Base-by-base conservation (phyloP, 805 yeast species). In the Huiozyma sinensis region DNA sequence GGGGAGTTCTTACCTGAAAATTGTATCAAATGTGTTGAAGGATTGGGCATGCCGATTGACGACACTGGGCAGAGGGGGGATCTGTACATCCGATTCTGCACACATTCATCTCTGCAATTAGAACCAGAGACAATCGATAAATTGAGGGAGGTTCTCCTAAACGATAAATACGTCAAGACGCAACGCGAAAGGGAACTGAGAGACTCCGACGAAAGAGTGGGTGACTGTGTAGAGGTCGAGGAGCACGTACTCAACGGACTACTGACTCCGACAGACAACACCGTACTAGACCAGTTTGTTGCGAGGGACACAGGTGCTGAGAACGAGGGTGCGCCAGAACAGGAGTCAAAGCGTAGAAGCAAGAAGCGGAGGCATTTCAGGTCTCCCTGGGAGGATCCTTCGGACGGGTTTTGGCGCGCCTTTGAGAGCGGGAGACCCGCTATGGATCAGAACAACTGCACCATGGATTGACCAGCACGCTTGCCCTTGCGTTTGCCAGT, bases 41-140 rank as follows among this genome's bases (percentile, higher is more conserved):
- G 41, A 12, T 57, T 71, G 13, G 89, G 89, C 6, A 80, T 81
- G 86, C 88, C 89, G 10, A 17, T 12, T 66, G 71, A 33, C 43
- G 51, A 40, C 17, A 40, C 13, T 5, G 38, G 36, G 12, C 30
- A n/a, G 28, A 56, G 41, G 46, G 88, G 89, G 45, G 70, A 80
- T 62, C 64, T 82, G 53, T 69, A 77, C 38, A 64, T 82, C 47
- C 71, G 73, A 51, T 81, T 82, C 57, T 65, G 70, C 17, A 72
- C 81, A 38, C 67, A 67, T 41, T 80, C 77, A 69, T 88, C 89
- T 5, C 48, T 45, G 1, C 44, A 38, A 9, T 42, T 59, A 33
- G 47, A 52, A 12, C 39, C 49, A 6, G 52, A 50, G 11, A 58
- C 61, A 1, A 43, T 54, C 10, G 33, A 36, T 6, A 48, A 49